Evolutionary conservation across 2,329 filamentous ascomycete species (phyloP).

Genomic region (Diaporthe batatas): DNA sequence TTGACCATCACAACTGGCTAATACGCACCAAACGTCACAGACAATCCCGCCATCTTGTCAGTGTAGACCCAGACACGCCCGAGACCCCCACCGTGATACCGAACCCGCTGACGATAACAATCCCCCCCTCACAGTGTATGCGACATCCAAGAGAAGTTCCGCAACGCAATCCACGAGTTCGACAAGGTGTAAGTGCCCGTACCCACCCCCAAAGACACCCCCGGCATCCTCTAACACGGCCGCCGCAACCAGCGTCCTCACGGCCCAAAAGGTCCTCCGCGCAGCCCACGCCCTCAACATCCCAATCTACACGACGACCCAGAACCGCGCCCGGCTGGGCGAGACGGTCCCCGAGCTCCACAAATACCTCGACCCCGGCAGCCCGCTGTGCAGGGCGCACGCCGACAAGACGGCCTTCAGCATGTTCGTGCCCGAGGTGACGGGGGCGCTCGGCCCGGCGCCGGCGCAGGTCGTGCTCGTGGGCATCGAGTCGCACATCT

Average conservation of each 20-base stretch:
- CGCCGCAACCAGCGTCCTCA: conserved; percentile 66
- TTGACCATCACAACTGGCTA: background rate
- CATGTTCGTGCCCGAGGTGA: conserved; percentile 83
- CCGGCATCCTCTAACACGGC: background rate
- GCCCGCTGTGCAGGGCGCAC: conserved; percentile 60
- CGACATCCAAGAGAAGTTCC: conserved; percentile 95
- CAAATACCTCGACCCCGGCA: conserved; percentile 57
- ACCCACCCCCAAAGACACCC: background rate
- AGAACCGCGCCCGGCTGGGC: conserved; percentile 83
- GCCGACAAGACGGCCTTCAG: conserved; percentile 92
- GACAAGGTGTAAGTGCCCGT: conserved; percentile 75
- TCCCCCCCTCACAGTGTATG: conserved; percentile 74
- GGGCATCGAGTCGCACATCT: conserved; percentile 95
- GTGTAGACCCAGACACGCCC: conserved; percentile 44
- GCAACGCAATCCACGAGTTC: conserved; percentile 85
- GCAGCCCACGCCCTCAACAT: conserved; percentile 76
- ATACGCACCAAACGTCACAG: conserved; percentile 49
- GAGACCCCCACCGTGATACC: background rate
- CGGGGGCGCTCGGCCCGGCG: conserved; percentile 50
- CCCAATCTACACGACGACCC: conserved; percentile 88
- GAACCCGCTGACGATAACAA: background rate
- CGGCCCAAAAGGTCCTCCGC: conserved; percentile 76
- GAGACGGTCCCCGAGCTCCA: conserved; percentile 81
- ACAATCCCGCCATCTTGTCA: conserved; percentile 65
- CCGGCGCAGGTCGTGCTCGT: conserved; percentile 78